Evolutionary conservation across 441 rosid genomes (phyloP).

Genomic region (Rhodomyrtus psidioides): DNA sequence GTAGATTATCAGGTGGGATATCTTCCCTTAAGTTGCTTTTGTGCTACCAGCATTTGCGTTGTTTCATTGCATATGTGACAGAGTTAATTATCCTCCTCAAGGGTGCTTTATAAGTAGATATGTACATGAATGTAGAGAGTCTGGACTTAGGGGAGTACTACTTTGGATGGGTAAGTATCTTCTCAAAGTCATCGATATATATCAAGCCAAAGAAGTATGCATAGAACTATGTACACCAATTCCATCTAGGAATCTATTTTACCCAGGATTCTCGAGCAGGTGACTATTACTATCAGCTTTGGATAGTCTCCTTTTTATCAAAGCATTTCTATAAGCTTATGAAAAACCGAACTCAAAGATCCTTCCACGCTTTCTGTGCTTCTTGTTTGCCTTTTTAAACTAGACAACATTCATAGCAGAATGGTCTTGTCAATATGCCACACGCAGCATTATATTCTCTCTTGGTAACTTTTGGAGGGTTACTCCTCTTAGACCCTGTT

Average conservation of each 20-base stretch:
- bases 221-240: background rate
- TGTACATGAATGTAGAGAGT: background rate
- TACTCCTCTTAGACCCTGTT: background rate
- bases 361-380: background rate
- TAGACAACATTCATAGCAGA: background rate
- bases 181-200: background rate
- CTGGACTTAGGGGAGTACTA: background rate
- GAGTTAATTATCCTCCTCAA: background rate
- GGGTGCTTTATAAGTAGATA: background rate
- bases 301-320: background rate
- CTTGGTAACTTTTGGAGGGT: background rate
- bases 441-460: background rate
- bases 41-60: background rate
- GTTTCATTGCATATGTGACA: background rate
- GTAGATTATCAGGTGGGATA: constrained; percentile 77
- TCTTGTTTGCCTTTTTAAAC: background rate
- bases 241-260: background rate
- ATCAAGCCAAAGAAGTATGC: background rate
- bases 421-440: background rate
- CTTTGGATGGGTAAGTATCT: background rate
- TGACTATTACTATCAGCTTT: background rate
- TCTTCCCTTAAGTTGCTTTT: background rate
- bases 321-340: background rate
- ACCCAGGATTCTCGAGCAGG: background rate
- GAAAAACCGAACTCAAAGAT: background rate